Base-by-base conservation (phyloP, 192 early-diverging fungal species). In the Backusella morwellensis region DNA sequence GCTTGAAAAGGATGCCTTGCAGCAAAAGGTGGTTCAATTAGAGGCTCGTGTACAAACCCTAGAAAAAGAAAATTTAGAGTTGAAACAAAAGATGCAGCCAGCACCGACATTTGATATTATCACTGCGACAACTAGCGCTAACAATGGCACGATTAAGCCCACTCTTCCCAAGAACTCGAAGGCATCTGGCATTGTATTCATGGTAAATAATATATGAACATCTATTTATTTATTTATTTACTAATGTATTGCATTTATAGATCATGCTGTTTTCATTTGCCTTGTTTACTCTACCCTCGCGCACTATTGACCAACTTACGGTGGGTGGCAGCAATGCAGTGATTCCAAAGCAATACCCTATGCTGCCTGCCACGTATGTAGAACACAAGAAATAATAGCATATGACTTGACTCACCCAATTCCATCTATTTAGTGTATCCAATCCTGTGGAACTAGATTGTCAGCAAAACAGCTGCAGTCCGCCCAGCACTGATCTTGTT, bases 221-320 rank as follows among this genome's bases (percentile, higher is more conserved):
- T 50, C 4, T 78, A 74, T 35, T 41, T 71, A 42, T 66, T 56
- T n/a, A 50, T 17, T 44, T 21, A 69, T 32, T 21, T 21, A 32
- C 35, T 34, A 35, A 44, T 47, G 8, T 38, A 21, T 75, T n/a
- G n/a, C n/a, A 6, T n/a, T 40, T 6, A 50, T 86, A 94, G 95
- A 91, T 92, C 11, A 85, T 95, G 59, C 78, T 96, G 35, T 94
- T 96, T 75, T 96, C 95, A 47, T 93, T 96, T 80, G 92, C 93
- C 40, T 66, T 95, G 76, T 90, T 97, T 50, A 90, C 92, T 59
- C 78, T 96, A 70, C 94, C 94, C 0, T 86, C 83, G 0, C 82
- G 82, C 35, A 85, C 77, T 11, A 59, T 80, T 0, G 81, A 85
- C 56, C 85, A 78, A 12, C 75, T 88, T 6, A 88, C 85, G 66